Percentiles rank a stretch among this genome's conserved stretches.
Evolutionary conservation across 192 early-diverging fungal species (phyloP).

Genomic region (Rhizoclosmatium globosum): DNA sequence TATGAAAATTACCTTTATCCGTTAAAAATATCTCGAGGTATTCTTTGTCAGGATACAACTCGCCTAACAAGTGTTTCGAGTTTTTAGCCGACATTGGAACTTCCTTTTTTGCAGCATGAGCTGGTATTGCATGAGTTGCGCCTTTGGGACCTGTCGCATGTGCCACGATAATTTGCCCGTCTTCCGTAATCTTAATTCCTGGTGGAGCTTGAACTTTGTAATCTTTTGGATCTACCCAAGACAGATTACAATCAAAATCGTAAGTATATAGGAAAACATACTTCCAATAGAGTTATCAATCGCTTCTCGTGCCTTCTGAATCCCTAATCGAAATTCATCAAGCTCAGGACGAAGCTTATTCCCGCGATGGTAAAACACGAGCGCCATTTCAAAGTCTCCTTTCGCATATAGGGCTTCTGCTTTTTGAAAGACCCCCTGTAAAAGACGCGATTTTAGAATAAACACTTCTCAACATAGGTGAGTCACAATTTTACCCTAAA

Average conservation of each 20-base stretch:
- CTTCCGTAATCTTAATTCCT: constrained; percentile 26
- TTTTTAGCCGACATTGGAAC: constrained; percentile 23
- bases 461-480: background rate
- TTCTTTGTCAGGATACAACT: constrained; percentile 52
- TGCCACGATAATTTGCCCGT: constrained; percentile 9
- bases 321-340: constrained; percentile 62
- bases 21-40: constrained; percentile 51
- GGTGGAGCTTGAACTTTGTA: constrained; percentile 57
- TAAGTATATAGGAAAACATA: background rate
- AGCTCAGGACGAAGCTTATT: constrained; percentile 64
- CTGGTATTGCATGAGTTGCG: background rate
- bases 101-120: constrained; percentile 12
- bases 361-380: constrained; percentile 64
- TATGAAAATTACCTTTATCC: constrained; percentile 46
- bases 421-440: constrained; percentile 59
- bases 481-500: constrained; percentile 43
- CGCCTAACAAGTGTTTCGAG: constrained; percentile 45
- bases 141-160: background rate
- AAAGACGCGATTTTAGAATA: background rate
- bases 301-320: constrained; percentile 62
- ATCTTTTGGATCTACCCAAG: constrained; percentile 47
- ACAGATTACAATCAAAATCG: background rate
- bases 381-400: constrained; percentile 65
- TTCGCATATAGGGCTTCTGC: constrained; percentile 63
- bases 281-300: constrained; percentile 64